Evolutionary conservation across 331 rosid species (phyloP).

Genomic region (Saraca asoca): DNA sequence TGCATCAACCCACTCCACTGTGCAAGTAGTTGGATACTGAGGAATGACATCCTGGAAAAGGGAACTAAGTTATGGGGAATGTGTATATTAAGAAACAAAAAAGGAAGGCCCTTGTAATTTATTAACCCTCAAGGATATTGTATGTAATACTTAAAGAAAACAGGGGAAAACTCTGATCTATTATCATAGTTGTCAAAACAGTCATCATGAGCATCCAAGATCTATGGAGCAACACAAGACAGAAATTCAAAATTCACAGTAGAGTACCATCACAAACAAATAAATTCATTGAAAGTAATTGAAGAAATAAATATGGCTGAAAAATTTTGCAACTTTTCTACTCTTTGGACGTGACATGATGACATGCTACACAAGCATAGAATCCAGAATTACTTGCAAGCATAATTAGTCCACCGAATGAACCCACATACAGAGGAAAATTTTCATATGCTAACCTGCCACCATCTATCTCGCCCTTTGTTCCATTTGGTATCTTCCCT

Average conservation of each 20-base stretch:
- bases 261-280: constrained; percentile 23
- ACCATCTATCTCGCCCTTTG: constrained; percentile 86
- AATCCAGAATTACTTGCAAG: constrained; percentile 21
- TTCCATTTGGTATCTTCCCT: constrained; percentile 77
- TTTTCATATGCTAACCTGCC: constrained; percentile 77
- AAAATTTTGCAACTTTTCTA: constrained; percentile 11
- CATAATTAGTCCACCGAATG: constrained; percentile 15
- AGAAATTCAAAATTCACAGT: constrained; percentile 17
- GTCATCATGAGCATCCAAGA: constrained; percentile 30
- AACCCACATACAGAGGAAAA: constrained; percentile 9
- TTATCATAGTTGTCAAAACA: constrained; percentile 29
- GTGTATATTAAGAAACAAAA: no score
- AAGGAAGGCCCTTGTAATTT: no score
- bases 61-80: no score
- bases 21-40: constrained; percentile 69
- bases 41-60: constrained; percentile 74
- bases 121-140: no score
- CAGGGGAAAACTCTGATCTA: neutral
- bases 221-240: neutral
- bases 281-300: constrained; percentile 11
- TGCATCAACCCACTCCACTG: constrained; percentile 97
- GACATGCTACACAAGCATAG: constrained; percentile 22
- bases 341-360: constrained; percentile 8
- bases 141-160: neutral
- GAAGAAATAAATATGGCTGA: neutral